Conservation (phyloP, 2,329 filamentous ascomycete genomes). For the Cercospora zeina region DNA sequence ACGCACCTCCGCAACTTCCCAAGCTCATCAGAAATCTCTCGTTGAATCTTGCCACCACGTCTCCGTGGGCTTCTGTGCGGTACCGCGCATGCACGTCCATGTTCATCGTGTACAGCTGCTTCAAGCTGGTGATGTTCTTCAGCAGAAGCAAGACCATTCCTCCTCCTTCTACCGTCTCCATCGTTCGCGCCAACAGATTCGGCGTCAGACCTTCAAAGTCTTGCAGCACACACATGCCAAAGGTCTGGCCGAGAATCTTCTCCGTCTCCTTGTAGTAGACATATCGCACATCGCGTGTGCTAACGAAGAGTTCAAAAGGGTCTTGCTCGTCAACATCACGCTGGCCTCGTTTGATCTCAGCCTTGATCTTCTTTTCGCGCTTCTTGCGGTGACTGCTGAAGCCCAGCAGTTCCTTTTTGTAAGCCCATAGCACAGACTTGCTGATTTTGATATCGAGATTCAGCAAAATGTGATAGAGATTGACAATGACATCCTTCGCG, state of each 20-base stretch:
- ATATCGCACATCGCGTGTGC: constrained; percentile 95
- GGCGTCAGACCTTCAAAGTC: constrained; percentile 97
- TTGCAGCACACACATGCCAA: constrained; percentile 96
- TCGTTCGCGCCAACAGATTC: constrained; percentile 90
- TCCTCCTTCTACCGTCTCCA: constrained; percentile 96
- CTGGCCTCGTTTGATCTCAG: constrained; percentile 92
- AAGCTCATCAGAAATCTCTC: constrained; percentile 94
- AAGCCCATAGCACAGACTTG: constrained; percentile 96
- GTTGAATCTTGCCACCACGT: constrained; percentile 95
- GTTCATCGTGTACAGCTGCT: constrained; percentile 92
- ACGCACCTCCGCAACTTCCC: constrained; percentile 89
- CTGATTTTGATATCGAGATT: constrained; percentile 88
- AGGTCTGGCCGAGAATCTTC: constrained; percentile 96
- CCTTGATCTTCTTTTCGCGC: constrained; percentile 97
- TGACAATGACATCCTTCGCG: constrained; percentile 94
- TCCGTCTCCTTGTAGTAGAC: constrained; percentile 99
- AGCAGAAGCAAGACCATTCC: constrained; percentile 85
- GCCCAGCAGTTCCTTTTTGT: constrained; percentile 94
- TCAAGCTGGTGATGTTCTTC: constrained; percentile 95
- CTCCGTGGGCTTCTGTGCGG: constrained; percentile 90
- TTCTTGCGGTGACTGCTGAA: constrained; percentile 98
- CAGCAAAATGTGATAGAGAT: constrained; percentile 90
- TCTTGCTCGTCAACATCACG: constrained; percentile 91
- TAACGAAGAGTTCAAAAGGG: constrained; percentile 95
- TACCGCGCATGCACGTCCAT: constrained; percentile 99